These are phyloP conservation scores for Scutellaria baicalensis DNA, from an alignment of 257 asterid species.

Conservation along the genomic window DNA sequence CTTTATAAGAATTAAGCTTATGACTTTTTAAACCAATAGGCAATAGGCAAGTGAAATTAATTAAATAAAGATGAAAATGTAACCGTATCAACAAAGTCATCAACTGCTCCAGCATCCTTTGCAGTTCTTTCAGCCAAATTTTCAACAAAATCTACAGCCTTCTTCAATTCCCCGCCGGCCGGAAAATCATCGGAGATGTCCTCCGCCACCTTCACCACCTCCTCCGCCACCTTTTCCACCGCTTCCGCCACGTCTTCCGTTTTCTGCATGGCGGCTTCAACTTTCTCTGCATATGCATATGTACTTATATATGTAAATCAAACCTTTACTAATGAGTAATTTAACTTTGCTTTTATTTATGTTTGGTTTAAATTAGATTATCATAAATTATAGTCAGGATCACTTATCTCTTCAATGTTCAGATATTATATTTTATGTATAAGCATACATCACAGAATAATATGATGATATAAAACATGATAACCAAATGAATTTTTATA, in stretches of 20 bases:
- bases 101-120: conserved; percentile 31
- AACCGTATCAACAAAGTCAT: conserved; percentile 54
- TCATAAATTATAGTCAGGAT: no score
- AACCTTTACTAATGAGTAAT: no score
- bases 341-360: no score
- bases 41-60: neutral
- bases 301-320: neutral
- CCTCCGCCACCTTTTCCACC: conserved; percentile 47
- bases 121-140: conserved; percentile 38
- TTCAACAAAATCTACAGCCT: conserved; percentile 33
- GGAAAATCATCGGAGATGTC: conserved; percentile 42
- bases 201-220: conserved; percentile 50
- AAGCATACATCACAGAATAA: no score
- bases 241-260: conserved; percentile 53
- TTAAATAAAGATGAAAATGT: neutral
- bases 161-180: conserved; percentile 28
- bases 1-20: neutral
- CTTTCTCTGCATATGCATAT: conserved; percentile 22
- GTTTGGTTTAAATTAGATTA: no score
- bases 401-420: no score
- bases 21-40: neutral
- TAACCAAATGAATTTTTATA: no score
- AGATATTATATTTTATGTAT: no score
- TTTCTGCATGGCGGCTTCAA: conserved; percentile 28
- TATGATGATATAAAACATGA: no score